Base-by-base conservation (phyloP, 306 rosid genomes). In the Purshia tridentata region DNA sequence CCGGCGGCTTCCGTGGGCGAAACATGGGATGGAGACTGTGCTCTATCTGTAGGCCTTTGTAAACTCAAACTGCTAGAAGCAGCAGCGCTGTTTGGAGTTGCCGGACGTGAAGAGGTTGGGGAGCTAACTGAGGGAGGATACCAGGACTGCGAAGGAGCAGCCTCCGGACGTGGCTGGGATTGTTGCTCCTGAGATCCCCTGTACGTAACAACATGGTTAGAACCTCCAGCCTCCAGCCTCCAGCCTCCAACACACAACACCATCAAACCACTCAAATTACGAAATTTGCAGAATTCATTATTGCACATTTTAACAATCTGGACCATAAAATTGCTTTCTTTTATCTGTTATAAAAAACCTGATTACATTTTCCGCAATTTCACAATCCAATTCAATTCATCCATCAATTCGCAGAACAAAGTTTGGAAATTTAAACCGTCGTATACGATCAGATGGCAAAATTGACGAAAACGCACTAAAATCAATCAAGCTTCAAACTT, bases 151-250 rank as follows among this genome's bases (percentile, higher is more conserved):
- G 94, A 70, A 49, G 91, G 46, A 78, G 83, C 87, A 52, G 78
- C 88, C 63, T 82, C 94, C 1, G 87, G 94, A 47, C 77, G 89
- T 0, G 83, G 65, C 88, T 84, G 83, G 67, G 88, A 15, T 53
- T 79, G 92, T 65, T 89, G 94, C 61, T 89, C 97, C 78, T 86
- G 95, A 55, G 96, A 86, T 86, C 94, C 97, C 95, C 97, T 94
- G 75, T 35, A 50, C 1, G 35, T 52, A 54, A 46, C 79, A 47
- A 57, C 45, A 46, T 5, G 44, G 20, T 70, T 42, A 70, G 6
- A 52, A n/a, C n/a, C n/a, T n/a, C n/a, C n/a, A n/a, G n/a, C 19
- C 59, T 40, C 15, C 60, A n/a, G 15, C 39, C 12, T 39, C 29
- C 29, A 23, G 35, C 35, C 73, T 35, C 65, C 61, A 68, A 68